Evolutionary conservation across 495 filamentous ascomycete genomes (phyloP), one percentile per base, ranked within the genome.

Genomic region (Viridothelium virens): DNA sequence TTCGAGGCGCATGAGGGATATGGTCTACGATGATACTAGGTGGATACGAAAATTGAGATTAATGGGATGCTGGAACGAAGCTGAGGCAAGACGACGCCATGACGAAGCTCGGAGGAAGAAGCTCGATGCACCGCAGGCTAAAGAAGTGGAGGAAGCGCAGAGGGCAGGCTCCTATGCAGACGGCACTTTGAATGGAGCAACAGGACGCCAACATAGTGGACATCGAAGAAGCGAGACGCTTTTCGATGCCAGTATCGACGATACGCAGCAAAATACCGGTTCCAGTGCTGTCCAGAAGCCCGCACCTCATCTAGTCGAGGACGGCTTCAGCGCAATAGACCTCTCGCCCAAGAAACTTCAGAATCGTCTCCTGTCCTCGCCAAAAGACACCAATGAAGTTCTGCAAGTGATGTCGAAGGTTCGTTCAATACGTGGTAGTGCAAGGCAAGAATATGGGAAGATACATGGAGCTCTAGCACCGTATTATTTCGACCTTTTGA

Each of bases 21-120:
- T 99, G 92, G 95, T 95, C 11, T 97, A 97, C 78, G 95, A 99
- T 81, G 94, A 99, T 75, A 89, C 91, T 25, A 84, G 93, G 78
- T 99, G 94, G 94, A 88, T 97, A 59, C 86, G 89, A 64, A 84
- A 86, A 67, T 77, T 99, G 39, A 86, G 88, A 71, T 82, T 81
- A 38, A 96, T 99, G 84, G 91, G 88, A 5, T 88, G 90, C 70
- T 99, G 95, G 95, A 89, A 93, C 72, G 95, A 99, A 73, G 74
- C 77, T 4, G 94, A 96, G 73, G 94, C 94, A 0, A 82, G 93
- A 63, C 82, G 82, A 71, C 79, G 89, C 68, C 87, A 89, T 37
- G 94, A 97, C 68, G 86, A 89, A 33, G 82, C 83, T 2, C 83
- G 91, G 78, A 82, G 81, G 68, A 84, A 85, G 66, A 87, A 87